Evolutionary conservation across 257 asterid genomes (phyloP).

Genomic region (Solanum boliviense): DNA sequence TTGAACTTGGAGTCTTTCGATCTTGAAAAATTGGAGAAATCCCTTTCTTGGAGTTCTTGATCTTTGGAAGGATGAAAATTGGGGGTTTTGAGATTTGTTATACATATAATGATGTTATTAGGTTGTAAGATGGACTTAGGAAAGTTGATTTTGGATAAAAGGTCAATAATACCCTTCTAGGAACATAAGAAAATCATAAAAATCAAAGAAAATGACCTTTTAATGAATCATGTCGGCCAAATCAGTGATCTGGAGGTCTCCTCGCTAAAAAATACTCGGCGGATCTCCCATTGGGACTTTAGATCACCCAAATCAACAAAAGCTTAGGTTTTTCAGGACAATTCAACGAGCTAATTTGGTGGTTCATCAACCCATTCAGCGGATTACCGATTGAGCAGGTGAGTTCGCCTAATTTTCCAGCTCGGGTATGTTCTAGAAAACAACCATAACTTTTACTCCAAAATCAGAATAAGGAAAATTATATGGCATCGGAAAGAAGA

Average conservation of each 20-base stretch:
- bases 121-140: not conserved
- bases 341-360: too few relatives aligned
- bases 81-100: not conserved
- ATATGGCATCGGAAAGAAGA: rapidly evolving
- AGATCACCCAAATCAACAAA: not conserved
- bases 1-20: not conserved
- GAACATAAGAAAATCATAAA: not conserved
- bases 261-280: not conserved
- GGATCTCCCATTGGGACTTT: not conserved
- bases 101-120: too few relatives aligned
- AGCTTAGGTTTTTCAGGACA: too few relatives aligned
- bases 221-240: not conserved
- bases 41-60: not conserved
- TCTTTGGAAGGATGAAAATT: not conserved
- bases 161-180: not conserved
- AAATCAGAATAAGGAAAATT: too few relatives aligned
- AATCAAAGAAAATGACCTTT: not conserved
- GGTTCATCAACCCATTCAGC: too few relatives aligned
- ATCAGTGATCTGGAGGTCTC: not conserved
- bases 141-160: not conserved
- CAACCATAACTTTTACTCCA: not conserved
- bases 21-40: not conserved
- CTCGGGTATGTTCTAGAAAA: not conserved
- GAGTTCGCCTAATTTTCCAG: too few relatives aligned
- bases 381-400: too few relatives aligned